Conservation (phyloP, 768 basidiomycete genomes). For the Mycena albidolilacea region DNA sequence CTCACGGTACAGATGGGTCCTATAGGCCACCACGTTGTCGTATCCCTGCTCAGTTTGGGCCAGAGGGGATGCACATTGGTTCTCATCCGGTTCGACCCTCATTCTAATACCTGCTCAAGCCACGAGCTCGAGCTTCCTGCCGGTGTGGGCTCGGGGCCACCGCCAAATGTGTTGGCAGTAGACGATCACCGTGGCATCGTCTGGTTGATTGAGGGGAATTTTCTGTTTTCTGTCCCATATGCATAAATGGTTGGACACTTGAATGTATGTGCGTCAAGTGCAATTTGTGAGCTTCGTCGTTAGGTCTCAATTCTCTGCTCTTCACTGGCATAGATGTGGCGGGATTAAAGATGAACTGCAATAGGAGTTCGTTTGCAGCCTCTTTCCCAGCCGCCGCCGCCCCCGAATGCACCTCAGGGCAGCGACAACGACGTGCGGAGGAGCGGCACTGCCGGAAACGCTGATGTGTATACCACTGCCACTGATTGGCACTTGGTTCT, state of each 20-base stretch:
- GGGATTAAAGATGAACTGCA: too few species aligned
- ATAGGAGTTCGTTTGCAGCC: too few species aligned
- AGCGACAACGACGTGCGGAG: too few species aligned
- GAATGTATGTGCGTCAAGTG: too few species aligned
- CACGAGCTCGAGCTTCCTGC: conserved; percentile 34
- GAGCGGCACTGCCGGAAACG: too few species aligned
- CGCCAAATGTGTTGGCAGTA: conserved; percentile 29
- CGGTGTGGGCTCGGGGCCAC: conserved; percentile 14
- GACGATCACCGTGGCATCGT: conserved; percentile 32
- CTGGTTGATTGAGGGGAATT: conserved; percentile 20
- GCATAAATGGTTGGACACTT: conserved; percentile 6
- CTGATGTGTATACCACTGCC: too few species aligned
- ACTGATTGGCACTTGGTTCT: too few species aligned
- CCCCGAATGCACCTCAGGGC: too few species aligned
- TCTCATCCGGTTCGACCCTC: conserved; percentile 20
- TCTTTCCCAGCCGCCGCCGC: too few species aligned
- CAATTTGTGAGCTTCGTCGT: too few species aligned
- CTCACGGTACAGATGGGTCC: conserved; percentile 20
- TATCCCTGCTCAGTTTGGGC: conserved; percentile 20
- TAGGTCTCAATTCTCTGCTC: too few species aligned
- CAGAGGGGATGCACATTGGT: conserved; percentile 15
- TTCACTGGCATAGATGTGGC: too few species aligned
- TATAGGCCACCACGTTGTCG: conserved; percentile 29
- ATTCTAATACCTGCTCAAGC: conserved; percentile 24
- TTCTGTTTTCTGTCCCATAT: conserved; percentile 28